phyloP scores from a whole-genome alignment of 2,329 filamentous ascomycete species.

The Neodidymelliopsis sp. region DNA sequence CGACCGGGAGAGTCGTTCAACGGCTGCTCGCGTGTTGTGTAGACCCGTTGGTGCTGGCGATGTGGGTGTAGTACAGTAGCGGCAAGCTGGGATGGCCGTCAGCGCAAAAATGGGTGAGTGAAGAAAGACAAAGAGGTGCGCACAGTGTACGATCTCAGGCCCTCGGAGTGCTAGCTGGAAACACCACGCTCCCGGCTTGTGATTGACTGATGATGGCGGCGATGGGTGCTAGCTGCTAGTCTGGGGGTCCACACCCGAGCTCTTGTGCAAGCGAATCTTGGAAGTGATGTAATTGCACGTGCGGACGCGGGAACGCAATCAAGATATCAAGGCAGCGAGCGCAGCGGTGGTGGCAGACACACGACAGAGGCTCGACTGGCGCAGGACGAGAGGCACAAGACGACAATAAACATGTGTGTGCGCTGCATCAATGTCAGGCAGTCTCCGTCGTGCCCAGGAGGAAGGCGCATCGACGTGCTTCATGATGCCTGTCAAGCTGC shows the following conservation, averaged over 20 bases:
- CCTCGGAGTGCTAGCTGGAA: constrained; percentile 9
- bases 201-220: constrained; percentile 18
- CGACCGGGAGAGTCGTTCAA: constrained; percentile 10
- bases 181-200: constrained; percentile 19
- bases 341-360: neutral
- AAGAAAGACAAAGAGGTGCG: neutral
- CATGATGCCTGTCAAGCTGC: constrained; percentile 13
- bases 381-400: neutral
- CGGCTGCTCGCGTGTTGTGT: constrained; percentile 26
- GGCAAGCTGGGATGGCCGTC: constrained; percentile 5
- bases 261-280: constrained; percentile 16
- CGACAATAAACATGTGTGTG: neutral
- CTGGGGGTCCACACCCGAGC: constrained; percentile 29
- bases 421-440: neutral
- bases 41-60: constrained; percentile 5
- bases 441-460: constrained; percentile 6
- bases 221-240: constrained; percentile 17
- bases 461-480: constrained; percentile 12
- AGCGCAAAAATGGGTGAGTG: constrained; percentile 2
- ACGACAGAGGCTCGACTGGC: neutral
- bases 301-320: constrained; percentile 28
- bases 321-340: constrained; percentile 23
- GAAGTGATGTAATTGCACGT: constrained; percentile 41
- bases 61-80: constrained; percentile 5
- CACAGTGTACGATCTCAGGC: constrained; percentile 2